A percentile compares a stretch with the other conserved stretches of the same genome.
Conservation (phyloP, 768 basidiomycete genomes). For the Phlegmacium glaucopus region DNA sequence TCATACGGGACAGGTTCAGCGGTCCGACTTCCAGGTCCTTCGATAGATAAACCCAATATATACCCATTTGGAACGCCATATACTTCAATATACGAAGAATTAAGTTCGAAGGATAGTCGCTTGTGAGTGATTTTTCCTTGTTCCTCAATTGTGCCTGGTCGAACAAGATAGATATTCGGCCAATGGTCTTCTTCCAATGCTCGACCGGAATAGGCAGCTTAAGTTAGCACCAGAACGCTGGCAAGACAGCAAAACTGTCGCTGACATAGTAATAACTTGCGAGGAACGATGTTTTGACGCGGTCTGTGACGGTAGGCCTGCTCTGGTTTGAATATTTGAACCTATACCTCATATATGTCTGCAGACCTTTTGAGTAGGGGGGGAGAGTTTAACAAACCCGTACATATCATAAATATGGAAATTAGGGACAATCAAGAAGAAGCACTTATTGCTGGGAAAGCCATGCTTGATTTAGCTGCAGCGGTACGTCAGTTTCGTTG, state of each 20-base stretch:
- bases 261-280: constrained; percentile 98
- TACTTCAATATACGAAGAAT: constrained; percentile 90
- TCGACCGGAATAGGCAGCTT: constrained; percentile 90
- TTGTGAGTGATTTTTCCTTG: constrained; percentile 52
- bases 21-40: constrained; percentile 92
- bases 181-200: constrained; percentile 93
- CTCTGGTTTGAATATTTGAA: neutral
- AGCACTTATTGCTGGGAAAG: constrained; percentile 91
- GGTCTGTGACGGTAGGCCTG: constrained; percentile 86
- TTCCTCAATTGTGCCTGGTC: constrained; percentile 1
- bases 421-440: constrained; percentile 99
- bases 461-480: constrained; percentile 86
- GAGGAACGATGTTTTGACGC: constrained; percentile 99
- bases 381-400: constrained; percentile 89
- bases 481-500: constrained; percentile 56
- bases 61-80: constrained; percentile 97
- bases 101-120: constrained; percentile 75
- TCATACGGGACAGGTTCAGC: constrained; percentile 97
- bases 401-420: constrained; percentile 96
- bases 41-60: constrained; percentile 97
- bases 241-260: constrained; percentile 86
- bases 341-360: neutral
- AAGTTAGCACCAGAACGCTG: constrained; percentile 95
- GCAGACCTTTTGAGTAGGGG: constrained; percentile 83
- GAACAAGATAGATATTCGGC: constrained; percentile 68